Conservation (phyloP, 2,329 filamentous ascomycete species). For the Penicillium sp. region DNA sequence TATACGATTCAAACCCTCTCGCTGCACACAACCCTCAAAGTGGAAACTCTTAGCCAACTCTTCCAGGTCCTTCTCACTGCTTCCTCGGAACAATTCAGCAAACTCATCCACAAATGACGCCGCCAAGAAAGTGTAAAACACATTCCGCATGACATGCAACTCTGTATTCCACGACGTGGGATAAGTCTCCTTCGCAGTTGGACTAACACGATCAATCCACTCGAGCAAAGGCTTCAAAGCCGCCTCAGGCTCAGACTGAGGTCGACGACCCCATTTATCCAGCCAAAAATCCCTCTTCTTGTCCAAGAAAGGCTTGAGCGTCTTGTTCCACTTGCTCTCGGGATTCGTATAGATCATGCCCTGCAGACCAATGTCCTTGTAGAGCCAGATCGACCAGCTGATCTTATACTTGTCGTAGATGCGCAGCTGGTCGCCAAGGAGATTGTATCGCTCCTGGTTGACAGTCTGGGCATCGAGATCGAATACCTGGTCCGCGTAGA, state of each 20-base stretch:
- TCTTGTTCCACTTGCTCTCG: slow-evolving; percentile 51
- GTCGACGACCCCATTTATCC: slow-evolving; percentile 56
- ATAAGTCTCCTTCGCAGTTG: slow-evolving; percentile 46
- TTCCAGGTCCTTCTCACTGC: slow-evolving; percentile 55
- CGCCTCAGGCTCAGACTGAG: slow-evolving; percentile 46
- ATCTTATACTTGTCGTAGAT: slow-evolving; percentile 56
- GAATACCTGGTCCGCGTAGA: slow-evolving; percentile 36
- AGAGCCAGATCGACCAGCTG: slow-evolving; percentile 61
- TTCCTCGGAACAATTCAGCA: slow-evolving; percentile 55
- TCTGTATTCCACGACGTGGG: slow-evolving; percentile 54
- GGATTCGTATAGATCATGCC: slow-evolving; percentile 55
- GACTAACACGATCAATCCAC: slow-evolving; percentile 46
- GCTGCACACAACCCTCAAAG: slow-evolving; percentile 55
- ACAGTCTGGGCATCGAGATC: slow-evolving; percentile 39
- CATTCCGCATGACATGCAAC: slow-evolving; percentile 48
- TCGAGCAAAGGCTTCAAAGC: slow-evolving; percentile 47
- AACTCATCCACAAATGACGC: slow-evolving; percentile 56
- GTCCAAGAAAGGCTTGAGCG: slow-evolving; percentile 53
- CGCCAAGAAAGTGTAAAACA: slow-evolving; percentile 52
- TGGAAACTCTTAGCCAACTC: slow-evolving; percentile 55
- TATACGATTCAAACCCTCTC: slow-evolving; percentile 54
- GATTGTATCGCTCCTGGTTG: slow-evolving; percentile 48
- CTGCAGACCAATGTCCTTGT: slow-evolving; percentile 59
- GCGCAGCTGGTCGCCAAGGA: slow-evolving; percentile 50
- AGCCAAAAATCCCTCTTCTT: slow-evolving; percentile 57